Conservation (phyloP, 1,284 basidiomycete species). For the Waitea zeae region DNA sequence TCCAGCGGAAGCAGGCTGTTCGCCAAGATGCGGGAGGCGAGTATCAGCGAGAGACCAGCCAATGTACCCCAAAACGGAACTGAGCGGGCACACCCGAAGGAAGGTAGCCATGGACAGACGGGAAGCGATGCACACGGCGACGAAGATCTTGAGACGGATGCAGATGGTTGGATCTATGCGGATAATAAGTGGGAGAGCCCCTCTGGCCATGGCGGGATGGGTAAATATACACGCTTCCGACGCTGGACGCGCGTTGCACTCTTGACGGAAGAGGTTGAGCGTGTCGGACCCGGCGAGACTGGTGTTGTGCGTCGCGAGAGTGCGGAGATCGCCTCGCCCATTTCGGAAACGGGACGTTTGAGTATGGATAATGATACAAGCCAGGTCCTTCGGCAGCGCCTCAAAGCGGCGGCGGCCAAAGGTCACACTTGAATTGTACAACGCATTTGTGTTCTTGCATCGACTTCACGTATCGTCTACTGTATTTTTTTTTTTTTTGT, state of each 20-base stretch:
- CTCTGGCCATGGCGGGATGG: conserved; percentile 65
- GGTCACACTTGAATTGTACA: not conserved
- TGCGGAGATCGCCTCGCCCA: not conserved
- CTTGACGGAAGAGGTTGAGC: conserved; percentile 55
- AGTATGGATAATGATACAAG: not conserved
- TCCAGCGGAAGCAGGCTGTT: conserved; percentile 15
- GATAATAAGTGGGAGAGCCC: conserved; percentile 92
- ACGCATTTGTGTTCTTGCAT: not conserved
- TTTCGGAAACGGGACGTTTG: not conserved
- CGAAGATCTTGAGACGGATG: conserved; percentile 47
- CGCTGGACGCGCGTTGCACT: conserved; percentile 75
- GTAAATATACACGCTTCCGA: conserved; percentile 78
- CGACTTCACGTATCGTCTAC: not conserved
- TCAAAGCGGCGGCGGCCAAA: not conserved
- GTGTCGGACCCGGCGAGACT: not conserved
- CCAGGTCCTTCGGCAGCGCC: not conserved
- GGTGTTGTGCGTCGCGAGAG: not conserved
- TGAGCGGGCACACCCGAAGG: conserved; percentile 10
- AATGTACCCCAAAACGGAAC: conserved; percentile 10
- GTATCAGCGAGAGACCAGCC: conserved; percentile 12
- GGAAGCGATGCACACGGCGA: conserved; percentile 7
- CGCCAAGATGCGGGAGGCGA: conserved; percentile 23
- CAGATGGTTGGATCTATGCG: conserved; percentile 86
- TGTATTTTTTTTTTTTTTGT: too few species aligned
- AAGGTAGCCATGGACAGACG: conserved; percentile 7